Evolutionary conservation across 1,139 yeast genomes (phyloP), one percentile per base, ranked within the genome.

Genomic region (Saccharomyces uvarum): DNA sequence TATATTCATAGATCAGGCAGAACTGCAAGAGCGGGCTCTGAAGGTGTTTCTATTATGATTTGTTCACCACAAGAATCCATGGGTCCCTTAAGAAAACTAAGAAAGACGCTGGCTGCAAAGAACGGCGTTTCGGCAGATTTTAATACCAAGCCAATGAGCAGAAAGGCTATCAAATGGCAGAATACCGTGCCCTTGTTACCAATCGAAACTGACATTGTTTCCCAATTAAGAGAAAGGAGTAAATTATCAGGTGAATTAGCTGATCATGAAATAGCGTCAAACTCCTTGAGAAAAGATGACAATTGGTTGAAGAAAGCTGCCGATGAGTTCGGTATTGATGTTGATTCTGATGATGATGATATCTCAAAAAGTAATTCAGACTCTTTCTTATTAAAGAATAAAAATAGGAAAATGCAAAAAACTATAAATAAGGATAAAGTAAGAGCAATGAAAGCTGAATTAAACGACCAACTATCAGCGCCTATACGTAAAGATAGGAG

Each of bases 1-100:
- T 93, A 93, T 68, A 85, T 93, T 60, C 99, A 93, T 72, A 80
- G 99, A 70, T 88, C 97, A 1, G 99, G 99, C 59, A 84, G 99
- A 79, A 95, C 99, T 21, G 99, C 96, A 0, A 86, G 99, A 77
- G 97, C 96, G 2, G 93, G 95, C 0, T 81, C 80, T 53, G 95
- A 88, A 68, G 99, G 99, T 76, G 96, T 93, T 19, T 86, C 97
- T 2, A 85, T 95, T 44, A 83, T 90, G 79, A 76, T 93, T 55
- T 90, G 97, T 64, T 87, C 97, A 2, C 97, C 98, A 13, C 91
- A 87, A 59, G 99, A 93, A 69, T 87, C 95, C 0, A 80, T 90
- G 55, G 96, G 96, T 0, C 95, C 97, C 0, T 75, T 93, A 61
- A 78, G 81, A 65, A 88, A 86, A 68, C 77, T 93, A 54, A 79